These are phyloP conservation scores for Hyphopichia wangnamkhiaoensis DNA, from an alignment of 1,139 yeast genomes.

Conservation along the genomic window DNA sequence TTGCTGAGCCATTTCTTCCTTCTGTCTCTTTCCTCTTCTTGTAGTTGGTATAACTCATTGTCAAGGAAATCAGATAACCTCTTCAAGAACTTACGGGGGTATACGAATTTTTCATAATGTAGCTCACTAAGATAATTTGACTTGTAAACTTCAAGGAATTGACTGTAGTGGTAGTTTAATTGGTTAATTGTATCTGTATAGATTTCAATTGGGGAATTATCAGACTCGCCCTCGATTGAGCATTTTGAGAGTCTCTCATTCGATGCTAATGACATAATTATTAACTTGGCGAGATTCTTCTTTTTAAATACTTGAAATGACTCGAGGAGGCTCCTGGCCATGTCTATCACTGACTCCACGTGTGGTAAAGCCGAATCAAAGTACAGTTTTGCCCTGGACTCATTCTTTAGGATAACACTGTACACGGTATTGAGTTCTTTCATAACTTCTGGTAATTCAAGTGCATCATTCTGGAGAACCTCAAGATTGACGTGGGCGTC, in stretches of 20 bases:
- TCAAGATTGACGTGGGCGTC: conserved; percentile 23
- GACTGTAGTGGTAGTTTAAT: conserved; percentile 38
- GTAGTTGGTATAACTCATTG: conserved; percentile 33
- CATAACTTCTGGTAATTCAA: conserved; percentile 33
- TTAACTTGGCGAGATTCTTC: conserved; percentile 24
- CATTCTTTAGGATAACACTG: conserved; percentile 41
- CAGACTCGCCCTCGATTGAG: conserved; percentile 14
- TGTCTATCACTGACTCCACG: conserved; percentile 17
- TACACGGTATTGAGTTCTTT: conserved; percentile 34
- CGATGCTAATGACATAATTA: conserved; percentile 21
- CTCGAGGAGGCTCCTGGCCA: conserved; percentile 18
- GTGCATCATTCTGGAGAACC: conserved; percentile 35
- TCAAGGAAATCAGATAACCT: conserved; percentile 35
- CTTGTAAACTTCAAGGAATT: conserved; percentile 34
- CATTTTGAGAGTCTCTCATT: conserved; percentile 15
- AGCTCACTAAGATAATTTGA: conserved; percentile 41
- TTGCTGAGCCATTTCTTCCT: conserved; percentile 39
- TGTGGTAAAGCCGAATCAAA: conserved; percentile 15
- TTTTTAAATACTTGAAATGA: conserved; percentile 25
- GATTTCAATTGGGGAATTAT: conserved; percentile 19
- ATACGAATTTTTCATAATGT: conserved; percentile 41
- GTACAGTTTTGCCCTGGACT: conserved; percentile 31
- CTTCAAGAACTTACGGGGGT: conserved; percentile 38
- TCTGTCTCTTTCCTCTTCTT: conserved; percentile 36
- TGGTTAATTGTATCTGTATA: conserved; percentile 30